Evolutionary conservation across 148 eudicot genomes (phyloP), one percentile per base, ranked within the genome.

Genomic region (Selenicereus undatus): DNA sequence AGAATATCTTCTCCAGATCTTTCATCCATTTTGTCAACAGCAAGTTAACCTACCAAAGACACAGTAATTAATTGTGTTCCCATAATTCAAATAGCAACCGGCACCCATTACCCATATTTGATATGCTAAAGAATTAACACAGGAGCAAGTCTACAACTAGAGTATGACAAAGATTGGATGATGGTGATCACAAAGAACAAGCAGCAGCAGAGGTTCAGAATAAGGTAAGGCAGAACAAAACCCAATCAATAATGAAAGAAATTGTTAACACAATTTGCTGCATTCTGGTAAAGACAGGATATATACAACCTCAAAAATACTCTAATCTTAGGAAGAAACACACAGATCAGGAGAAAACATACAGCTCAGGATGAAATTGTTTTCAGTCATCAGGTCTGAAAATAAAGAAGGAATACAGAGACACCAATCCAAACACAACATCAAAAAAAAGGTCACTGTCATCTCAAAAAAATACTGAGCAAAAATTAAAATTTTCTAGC

Each of bases 1-100:
- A 96, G 84, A 96, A 93, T 81, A 96, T 93, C 86, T 87, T 96
- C 85, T 96, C 99, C 86, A 93, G 86, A 81, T 93, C 99, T 86
- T 94, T 96, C 99, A 93, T 96, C 99, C 99, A 96, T 81, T 80
- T 93, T 71, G 83, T 82, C 87, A 96, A 82, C 68, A 96, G 87
- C 81, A 96, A 87, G 88, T 96, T 96, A 81, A 96, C 99, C 99
- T 96, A 94, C 81, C 85, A 83, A 26, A 20, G 21, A 51, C 56
- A 42, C 39, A 17, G 71, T 74, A 79, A 65, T 48, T 45, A 50
- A 26, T 21, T 54, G 62, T 58, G 3, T 71, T 16, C 21, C 52
- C 69, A 79, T 22, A 8, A 54, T 13, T 73, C 27, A 10, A 29
- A 50, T 30, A 11, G 48, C 29, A 78, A 69, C 58, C 65, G 56